These are phyloP conservation scores for Tulasnella sp. DNA, from an alignment of 768 basidiomycete species.

Conservation along the genomic window DNA sequence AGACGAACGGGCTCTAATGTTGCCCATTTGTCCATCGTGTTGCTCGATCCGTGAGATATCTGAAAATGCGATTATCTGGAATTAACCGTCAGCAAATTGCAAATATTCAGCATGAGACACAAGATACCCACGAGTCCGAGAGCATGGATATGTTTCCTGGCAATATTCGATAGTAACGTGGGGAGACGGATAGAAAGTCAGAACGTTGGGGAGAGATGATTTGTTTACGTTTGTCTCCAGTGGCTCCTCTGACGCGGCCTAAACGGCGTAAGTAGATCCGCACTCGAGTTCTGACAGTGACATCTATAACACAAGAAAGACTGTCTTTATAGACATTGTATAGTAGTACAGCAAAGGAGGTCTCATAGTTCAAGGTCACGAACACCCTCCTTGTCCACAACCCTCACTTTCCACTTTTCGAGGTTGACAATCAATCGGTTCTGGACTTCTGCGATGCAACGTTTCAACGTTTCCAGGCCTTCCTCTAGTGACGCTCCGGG, in stretches of 20 bases:
- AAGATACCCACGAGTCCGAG: background rate
- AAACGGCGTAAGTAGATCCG: no score
- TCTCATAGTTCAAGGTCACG: slow-evolving; percentile 47
- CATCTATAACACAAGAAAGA: background rate
- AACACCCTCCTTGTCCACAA: slow-evolving; percentile 86
- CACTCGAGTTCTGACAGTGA: no score
- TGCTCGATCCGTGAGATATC: background rate
- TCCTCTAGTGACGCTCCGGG: slow-evolving; percentile 78
- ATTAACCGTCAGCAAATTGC: background rate
- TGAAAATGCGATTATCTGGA: background rate
- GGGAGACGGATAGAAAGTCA: background rate
- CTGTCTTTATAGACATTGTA: background rate
- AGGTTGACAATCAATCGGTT: slow-evolving; percentile 73
- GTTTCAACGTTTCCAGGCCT: slow-evolving; percentile 68
- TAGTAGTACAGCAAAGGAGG: background rate
- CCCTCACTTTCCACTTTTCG: slow-evolving; percentile 74
- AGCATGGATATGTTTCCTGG: background rate
- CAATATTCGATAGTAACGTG: background rate
- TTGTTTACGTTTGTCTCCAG: background rate
- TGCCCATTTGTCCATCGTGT: slow-evolving; percentile 72
- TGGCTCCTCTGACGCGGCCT: background rate
- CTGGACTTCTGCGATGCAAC: slow-evolving; percentile 81
- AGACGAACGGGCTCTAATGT: slow-evolving; percentile 66
- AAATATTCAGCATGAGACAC: background rate
- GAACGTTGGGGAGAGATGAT: background rate